phyloP scores from a whole-genome alignment of 2,329 filamentous ascomycete genomes.

The Canariomyces notabilis region DNA sequence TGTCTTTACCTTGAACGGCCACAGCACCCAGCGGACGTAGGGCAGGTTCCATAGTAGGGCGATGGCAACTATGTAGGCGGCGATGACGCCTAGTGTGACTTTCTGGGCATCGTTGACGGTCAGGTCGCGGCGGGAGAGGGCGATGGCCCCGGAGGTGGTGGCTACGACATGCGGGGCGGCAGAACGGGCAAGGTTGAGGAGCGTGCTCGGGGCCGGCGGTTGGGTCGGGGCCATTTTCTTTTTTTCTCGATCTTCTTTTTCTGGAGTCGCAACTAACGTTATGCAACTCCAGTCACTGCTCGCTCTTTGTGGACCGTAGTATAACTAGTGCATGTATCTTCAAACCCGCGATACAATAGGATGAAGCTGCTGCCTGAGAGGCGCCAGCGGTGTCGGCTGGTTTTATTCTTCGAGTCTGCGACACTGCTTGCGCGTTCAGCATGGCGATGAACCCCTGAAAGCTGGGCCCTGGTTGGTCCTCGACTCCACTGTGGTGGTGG shows the following conservation, averaged over 20 bases:
- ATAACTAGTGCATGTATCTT: no score
- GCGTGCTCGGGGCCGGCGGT: not conserved
- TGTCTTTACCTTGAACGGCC: conserved; percentile 69
- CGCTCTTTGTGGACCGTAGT: no score
- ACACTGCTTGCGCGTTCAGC: conserved; percentile 13
- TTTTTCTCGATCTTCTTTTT: no score
- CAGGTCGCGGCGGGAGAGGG: conserved; percentile 48
- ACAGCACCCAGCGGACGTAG: conserved; percentile 67
- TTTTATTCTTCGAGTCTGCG: not conserved
- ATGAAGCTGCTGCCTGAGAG: not conserved
- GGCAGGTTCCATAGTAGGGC: conserved; percentile 76
- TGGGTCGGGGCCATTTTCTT: conserved; percentile 14
- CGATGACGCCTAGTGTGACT: conserved; percentile 61
- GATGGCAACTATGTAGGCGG: conserved; percentile 66
- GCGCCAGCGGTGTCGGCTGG: not conserved
- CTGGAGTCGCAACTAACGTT: no score
- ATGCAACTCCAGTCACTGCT: no score
- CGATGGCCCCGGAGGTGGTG: conserved; percentile 9
- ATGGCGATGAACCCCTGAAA: not conserved
- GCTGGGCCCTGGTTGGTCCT: not conserved
- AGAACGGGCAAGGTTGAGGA: conserved; percentile 1
- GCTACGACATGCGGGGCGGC: conserved; percentile 21
- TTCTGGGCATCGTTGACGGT: conserved; percentile 62
- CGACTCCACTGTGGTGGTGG: not conserved
- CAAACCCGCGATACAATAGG: no score